Conservation (phyloP, 768 basidiomycete genomes). For the Chalciporus piperatus region DNA sequence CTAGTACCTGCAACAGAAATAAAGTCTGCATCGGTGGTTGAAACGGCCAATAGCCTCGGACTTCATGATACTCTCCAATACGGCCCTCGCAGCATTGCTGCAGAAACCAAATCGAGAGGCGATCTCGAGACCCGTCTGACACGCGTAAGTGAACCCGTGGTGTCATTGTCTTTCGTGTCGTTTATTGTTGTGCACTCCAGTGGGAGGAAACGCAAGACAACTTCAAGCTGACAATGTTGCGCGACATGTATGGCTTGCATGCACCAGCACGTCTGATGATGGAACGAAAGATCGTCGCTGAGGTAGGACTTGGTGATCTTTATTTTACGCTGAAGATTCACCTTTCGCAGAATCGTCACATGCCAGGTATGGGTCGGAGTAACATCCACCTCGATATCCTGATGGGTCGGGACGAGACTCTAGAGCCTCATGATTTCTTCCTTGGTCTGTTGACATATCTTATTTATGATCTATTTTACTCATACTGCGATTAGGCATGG, state of each 20-base stretch:
- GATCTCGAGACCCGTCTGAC: conserved; percentile 69
- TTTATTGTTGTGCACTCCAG: conserved; percentile 39
- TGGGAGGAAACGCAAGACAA: conserved; percentile 95
- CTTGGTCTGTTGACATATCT: conserved; percentile 46
- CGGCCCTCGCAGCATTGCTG: conserved; percentile 78
- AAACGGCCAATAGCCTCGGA: conserved; percentile 73
- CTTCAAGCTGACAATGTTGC: conserved; percentile 77
- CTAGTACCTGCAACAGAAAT: conserved; percentile 55
- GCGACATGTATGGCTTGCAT: conserved; percentile 82
- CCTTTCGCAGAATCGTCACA: conserved; percentile 54
- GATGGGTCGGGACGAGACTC: conserved; percentile 85
- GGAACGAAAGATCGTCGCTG: conserved; percentile 85
- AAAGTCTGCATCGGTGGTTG: conserved; percentile 62
- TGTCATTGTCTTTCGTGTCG: not conserved
- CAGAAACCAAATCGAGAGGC: conserved; percentile 62
- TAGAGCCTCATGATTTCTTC: conserved; percentile 81
- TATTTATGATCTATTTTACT: conserved; percentile 1
- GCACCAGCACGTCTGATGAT: conserved; percentile 87
- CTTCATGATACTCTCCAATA: conserved; percentile 86
- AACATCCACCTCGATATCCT: conserved; percentile 92
- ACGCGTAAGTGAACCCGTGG: conserved; percentile 50
- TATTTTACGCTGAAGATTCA: not conserved
- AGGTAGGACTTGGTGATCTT: conserved; percentile 40
- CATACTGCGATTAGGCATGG: conserved; percentile 44
- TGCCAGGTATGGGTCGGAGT: conserved; percentile 60